phyloP scores from a whole-genome alignment of 306 rosid genomes.

The Abrus pulchellus region DNA sequence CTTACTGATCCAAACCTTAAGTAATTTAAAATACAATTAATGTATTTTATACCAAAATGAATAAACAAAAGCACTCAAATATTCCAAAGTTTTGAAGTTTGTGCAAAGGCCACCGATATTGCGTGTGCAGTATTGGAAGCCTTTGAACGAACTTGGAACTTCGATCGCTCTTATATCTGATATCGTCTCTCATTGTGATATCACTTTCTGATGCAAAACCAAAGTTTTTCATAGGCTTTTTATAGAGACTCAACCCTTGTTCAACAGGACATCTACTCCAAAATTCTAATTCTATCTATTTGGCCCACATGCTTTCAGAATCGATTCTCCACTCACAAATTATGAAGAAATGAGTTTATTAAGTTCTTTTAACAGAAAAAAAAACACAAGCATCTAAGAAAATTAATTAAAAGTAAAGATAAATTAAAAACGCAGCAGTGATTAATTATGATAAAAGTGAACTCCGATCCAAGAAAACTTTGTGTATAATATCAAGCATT shows the following conservation, averaged over 20 bases:
- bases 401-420: no score
- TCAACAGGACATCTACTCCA: background rate
- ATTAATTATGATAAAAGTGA: no score
- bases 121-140: background rate
- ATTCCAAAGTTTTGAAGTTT: slow-evolving; percentile 4
- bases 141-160: slow-evolving; percentile 8
- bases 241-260: background rate
- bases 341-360: no score
- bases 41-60: background rate
- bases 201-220: background rate
- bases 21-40: background rate
- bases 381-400: no score
- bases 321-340: background rate
- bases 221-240: background rate
- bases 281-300: background rate
- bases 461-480: no score
- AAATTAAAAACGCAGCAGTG: no score
- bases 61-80: background rate
- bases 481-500: no score
- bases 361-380: no score
- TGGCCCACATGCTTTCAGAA: slow-evolving; percentile 1
- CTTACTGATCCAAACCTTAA: background rate
- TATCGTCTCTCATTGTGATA: background rate
- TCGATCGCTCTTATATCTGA: background rate
- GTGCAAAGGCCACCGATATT: background rate